These are phyloP conservation scores for Aurifilum marmelostoma DNA, from an alignment of 2,329 filamentous ascomycete genomes.

Conservation along the genomic window DNA sequence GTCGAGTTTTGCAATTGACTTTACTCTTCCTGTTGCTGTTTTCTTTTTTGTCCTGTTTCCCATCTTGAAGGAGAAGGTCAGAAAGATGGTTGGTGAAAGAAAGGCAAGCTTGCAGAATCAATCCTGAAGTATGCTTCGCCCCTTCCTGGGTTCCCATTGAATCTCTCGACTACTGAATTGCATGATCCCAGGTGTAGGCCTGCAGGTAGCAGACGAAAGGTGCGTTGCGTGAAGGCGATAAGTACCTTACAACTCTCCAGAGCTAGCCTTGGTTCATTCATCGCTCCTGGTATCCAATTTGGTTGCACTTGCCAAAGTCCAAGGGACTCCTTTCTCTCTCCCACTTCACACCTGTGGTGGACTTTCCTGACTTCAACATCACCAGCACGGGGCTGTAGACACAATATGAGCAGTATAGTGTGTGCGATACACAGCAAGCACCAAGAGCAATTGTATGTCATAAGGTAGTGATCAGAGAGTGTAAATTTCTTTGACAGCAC, in stretches of 20 bases:
- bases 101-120: background rate
- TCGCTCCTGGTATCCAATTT: background rate
- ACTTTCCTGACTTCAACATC: background rate
- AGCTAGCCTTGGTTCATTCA: background rate
- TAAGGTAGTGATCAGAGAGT: no score
- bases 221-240: background rate
- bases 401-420: background rate
- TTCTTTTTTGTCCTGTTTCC: background rate
- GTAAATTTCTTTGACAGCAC: no score
- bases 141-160: background rate
- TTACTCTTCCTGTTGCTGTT: no score
- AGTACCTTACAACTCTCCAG: background rate
- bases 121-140: background rate
- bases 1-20: background rate
- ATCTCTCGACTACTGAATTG: no score
- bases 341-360: background rate
- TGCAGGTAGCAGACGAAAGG: background rate
- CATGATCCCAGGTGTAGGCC: background rate
- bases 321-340: background rate
- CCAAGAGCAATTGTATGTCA: no score
- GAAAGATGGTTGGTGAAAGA: no score
- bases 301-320: background rate
- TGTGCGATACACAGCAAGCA: background rate
- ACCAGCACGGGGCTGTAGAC: no score
- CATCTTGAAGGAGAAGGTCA: background rate